Conservation (phyloP, 805 yeast genomes). For the Saccharomycopsis selenospora region DNA sequence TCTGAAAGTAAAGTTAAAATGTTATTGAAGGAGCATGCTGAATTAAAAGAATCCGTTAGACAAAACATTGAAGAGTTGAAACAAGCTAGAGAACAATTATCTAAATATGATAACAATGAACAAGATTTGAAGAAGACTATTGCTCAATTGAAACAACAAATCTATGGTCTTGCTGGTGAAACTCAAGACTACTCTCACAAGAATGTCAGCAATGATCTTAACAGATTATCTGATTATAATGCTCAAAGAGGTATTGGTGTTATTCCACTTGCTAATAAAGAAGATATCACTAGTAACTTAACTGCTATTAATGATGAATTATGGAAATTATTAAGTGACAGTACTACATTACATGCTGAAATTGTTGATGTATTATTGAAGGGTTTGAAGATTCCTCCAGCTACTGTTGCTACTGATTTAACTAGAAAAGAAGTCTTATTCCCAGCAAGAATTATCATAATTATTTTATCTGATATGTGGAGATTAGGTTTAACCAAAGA, state of each 20-base stretch:
- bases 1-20: constrained; percentile 55
- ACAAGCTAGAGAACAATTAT: constrained; percentile 49
- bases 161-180: constrained; percentile 32
- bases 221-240: constrained; percentile 24
- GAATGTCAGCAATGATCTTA: constrained; percentile 11
- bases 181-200: constrained; percentile 21
- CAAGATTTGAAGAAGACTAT: constrained; percentile 59
- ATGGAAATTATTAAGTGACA: constrained; percentile 61
- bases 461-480: constrained; percentile 96
- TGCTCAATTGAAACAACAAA: constrained; percentile 38
- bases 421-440: constrained; percentile 86
- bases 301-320: constrained; percentile 72
- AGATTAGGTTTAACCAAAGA: constrained; percentile 88
- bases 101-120: constrained; percentile 55
- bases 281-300: constrained; percentile 38
- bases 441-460: constrained; percentile 92
- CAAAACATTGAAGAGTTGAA: constrained; percentile 55
- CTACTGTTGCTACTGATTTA: constrained; percentile 75
- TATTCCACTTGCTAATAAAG: constrained; percentile 46
- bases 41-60: constrained; percentile 56
- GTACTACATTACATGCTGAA: constrained; percentile 69
- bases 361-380: constrained; percentile 79
- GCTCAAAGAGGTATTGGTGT: constrained; percentile 55
- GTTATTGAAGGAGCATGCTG: constrained; percentile 52
- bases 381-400: constrained; percentile 78